These are phyloP conservation scores for Diddensiella transvaalensis DNA, from an alignment of 805 yeast genomes.

Conservation along the genomic window DNA sequence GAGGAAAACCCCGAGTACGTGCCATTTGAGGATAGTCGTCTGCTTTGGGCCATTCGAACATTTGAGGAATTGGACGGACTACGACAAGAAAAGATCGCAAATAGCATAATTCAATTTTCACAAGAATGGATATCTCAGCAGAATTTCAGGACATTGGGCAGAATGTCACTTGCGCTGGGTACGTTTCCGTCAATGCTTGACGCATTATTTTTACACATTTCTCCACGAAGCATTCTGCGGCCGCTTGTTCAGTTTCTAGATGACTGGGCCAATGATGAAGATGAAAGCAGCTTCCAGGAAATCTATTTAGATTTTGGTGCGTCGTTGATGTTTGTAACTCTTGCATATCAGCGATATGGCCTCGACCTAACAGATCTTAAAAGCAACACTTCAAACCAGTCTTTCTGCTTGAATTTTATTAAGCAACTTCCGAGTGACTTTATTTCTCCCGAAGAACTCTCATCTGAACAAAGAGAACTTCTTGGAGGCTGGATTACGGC, in stretches of 20 bases:
- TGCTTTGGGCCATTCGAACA: conserved; percentile 45
- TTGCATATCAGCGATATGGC: conserved; percentile 39
- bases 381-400: neutral
- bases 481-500: conserved; percentile 76
- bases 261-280: conserved; percentile 45
- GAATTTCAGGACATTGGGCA: conserved; percentile 43
- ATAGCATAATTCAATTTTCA: conserved; percentile 34
- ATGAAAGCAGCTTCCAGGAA: conserved; percentile 61
- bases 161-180: conserved; percentile 51
- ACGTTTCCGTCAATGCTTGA: conserved; percentile 42
- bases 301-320: conserved; percentile 66
- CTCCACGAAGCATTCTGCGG: conserved; percentile 42
- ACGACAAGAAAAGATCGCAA: conserved; percentile 45
- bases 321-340: conserved; percentile 45
- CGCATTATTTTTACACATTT: conserved; percentile 41
- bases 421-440: neutral
- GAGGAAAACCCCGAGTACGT: conserved; percentile 46
- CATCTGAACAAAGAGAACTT: conserved; percentile 28
- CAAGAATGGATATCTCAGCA: conserved; percentile 38
- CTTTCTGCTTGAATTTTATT: neutral
- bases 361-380: neutral
- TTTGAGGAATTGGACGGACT: conserved; percentile 46
- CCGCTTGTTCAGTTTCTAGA: conserved; percentile 55
- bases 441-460: conserved; percentile 16
- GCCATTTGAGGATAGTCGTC: conserved; percentile 49